A percentile compares a stretch with the other conserved stretches of the same genome.
Evolutionary conservation across 192 early-diverging fungal species (phyloP).

Genomic region (Backusella parvicylindrica): DNA sequence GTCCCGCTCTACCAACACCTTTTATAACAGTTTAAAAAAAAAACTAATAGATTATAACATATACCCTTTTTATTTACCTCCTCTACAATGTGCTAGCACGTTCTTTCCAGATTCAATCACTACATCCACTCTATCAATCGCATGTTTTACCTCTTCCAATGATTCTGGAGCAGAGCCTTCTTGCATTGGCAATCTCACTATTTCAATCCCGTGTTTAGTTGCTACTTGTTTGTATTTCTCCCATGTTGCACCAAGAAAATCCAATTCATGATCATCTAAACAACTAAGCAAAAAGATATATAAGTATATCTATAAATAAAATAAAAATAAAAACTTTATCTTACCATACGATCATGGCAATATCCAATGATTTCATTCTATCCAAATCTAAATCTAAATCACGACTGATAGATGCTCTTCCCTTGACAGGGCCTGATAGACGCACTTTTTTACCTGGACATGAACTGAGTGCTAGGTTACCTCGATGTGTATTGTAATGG

Average conservation of each 20-base stretch:
- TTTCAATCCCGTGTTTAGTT: constrained; percentile 45
- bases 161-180: constrained; percentile 63
- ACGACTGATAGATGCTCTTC: constrained; percentile 66
- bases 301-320: background rate
- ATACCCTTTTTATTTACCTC: constrained; percentile 50
- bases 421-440: constrained; percentile 64
- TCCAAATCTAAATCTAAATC: constrained; percentile 72
- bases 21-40: constrained; percentile 1
- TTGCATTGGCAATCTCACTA: constrained; percentile 65
- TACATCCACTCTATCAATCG: constrained; percentile 48
- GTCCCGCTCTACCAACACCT: constrained; percentile 73
- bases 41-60: too few relatives aligned
- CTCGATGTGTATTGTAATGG: constrained; percentile 19
- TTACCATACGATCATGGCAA: constrained; percentile 66
- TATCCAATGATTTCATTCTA: constrained; percentile 49
- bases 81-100: constrained; percentile 69
- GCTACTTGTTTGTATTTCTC: constrained; percentile 54
- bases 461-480: constrained; percentile 65
- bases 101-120: constrained; percentile 45
- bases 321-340: background rate
- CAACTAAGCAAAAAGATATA: constrained; percentile 43
- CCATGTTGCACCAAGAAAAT: constrained; percentile 64
- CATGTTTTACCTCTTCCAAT: constrained; percentile 51
- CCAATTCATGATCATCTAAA: constrained; percentile 61
- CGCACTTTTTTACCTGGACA: constrained; percentile 84